These are phyloP conservation scores for Cyberlindnera misumaiensis DNA, from an alignment of 805 yeast genomes.

Conservation along the genomic window DNA sequence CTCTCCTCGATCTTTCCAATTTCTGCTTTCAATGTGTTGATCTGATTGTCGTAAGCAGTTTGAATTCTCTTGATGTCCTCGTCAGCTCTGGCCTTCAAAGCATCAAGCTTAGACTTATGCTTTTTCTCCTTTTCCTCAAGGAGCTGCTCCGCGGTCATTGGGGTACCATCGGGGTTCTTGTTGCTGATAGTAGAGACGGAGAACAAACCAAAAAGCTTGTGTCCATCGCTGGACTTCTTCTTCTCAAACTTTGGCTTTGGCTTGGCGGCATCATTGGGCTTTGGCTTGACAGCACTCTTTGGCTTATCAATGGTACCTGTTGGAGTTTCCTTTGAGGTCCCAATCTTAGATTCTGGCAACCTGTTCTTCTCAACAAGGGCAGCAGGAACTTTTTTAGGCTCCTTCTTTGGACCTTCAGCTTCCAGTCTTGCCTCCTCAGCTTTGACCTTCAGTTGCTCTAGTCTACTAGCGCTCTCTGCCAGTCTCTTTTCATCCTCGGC, in stretches of 20 bases:
- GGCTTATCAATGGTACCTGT: constrained; percentile 4
- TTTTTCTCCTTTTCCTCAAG: constrained; percentile 12
- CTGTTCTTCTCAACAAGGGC: neutral
- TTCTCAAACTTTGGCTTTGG: constrained; percentile 3
- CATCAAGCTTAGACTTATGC: constrained; percentile 12
- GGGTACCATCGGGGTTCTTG: constrained; percentile 10
- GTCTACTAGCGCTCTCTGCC: constrained; percentile 6
- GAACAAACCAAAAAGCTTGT: constrained; percentile 11
- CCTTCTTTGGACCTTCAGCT: constrained; percentile 12
- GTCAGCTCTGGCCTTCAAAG: constrained; percentile 14
- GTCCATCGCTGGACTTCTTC: constrained; percentile 2
- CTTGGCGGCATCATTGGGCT: neutral
- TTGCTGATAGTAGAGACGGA: constrained; percentile 6
- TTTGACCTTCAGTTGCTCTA: constrained; percentile 11
- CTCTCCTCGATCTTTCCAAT: constrained; percentile 17
- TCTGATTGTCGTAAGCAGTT: constrained; percentile 15
- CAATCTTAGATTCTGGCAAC: constrained; percentile 1
- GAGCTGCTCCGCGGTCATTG: constrained; percentile 18
- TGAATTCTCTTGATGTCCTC: constrained; percentile 15
- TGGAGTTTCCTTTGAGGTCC: neutral
- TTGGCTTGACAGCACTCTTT: constrained; percentile 2
- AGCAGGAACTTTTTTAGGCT: constrained; percentile 1
- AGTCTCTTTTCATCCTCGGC: constrained; percentile 6
- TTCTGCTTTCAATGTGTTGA: constrained; percentile 17
- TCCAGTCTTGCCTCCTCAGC: constrained; percentile 10